Base-by-base conservation (phyloP, 2,329 filamentous ascomycete genomes). In the Ceratocystis alfenasii region DNA sequence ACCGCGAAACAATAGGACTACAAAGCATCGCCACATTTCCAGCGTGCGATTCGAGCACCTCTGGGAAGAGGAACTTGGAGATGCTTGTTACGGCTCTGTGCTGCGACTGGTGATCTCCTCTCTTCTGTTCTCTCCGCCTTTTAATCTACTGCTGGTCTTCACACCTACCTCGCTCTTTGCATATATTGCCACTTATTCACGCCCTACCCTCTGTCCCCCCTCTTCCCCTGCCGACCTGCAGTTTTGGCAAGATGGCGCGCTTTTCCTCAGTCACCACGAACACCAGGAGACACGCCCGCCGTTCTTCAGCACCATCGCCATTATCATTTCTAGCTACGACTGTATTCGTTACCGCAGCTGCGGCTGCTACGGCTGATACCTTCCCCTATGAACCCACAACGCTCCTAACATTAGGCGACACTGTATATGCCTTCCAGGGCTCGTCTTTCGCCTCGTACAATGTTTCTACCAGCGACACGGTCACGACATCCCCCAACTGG, bases 341-440 rank as follows among this genome's bases (percentile, higher is more conserved):
- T 30, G 15, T 30, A 3, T 57, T 57, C 15, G 28, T 28, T 7
- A 15, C 59, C 66, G 53, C 55, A 17, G 57, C n/a, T 22, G 63
- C 53, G n/a, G 63, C 66, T 20, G 46, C 63, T 4, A 33, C 66
- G n/a, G 36, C 63, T 33, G 57, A 46, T 17, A 57, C 45, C 15
- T 44, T 68, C 20, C 66, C 66, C 1, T 68, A 68, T 28, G 59
- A 63, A n/a, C 50, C 66, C 12, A 68, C 66, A 5, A 66, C 66
- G 1, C 64, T 68, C 28, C 7, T 68, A 1, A 64, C 66, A 1
- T 61, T 68, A 22, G 59, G 57, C 68, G 78, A 83, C 20, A 73
- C 83, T 41, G 85, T 85, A 67, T 95, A 94, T 74, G 80, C 93
- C 69, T 85, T 96, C 71, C 66, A 67, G 44, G 63, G 50, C 30